Evolutionary conservation across 768 basidiomycete genomes (phyloP), one percentile per base, ranked within the genome.

Genomic region (Lepiota subincarnata): DNA sequence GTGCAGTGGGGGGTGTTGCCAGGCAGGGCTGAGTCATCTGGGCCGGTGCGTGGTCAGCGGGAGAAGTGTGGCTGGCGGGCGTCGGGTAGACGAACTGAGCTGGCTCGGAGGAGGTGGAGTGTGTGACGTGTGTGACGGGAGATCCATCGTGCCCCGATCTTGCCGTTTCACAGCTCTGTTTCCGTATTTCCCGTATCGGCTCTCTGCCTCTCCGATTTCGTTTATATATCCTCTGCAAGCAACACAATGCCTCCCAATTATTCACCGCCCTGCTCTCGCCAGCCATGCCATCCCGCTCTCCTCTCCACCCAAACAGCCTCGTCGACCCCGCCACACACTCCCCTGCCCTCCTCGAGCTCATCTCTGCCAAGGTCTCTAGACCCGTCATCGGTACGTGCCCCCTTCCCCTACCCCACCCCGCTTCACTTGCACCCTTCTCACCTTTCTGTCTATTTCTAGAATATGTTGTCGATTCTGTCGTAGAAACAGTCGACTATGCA

Each of bases 401-500:
- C 24, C 28, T 50, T 20, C 24, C 35, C 8, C 26, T 18, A 7
- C 12, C 47, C 14, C 31, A 4, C 10, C 7, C 31, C 31, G 2
- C 31, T 1, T 4, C 31, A 11, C 31, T 4, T 28, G 5, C 36
- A 36, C 26, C 55, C 19, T 14, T 4, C 35, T 42, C 1, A 20
- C 53, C 28, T 16, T 59, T 56, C 41, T 57, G 55, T 38, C 44
- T 41, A 40, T 39, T 41, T 44, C n/a, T 58, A 90, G 88, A 89
- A 53, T 84, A 87, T 68, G 70, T 86, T 52, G 78, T 87, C 12
- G 86, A 89, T 66, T 74, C 68, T 19, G 83, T 89, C 6, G 70
- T 78, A 5, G 87, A 89, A 56, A 84, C 87, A 0, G 88, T 89
- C 49, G 85, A 88, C 68, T 87, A 77, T 62, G 86, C 87, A 12